These are phyloP conservation scores for Heliamphora pulchella DNA, from an alignment of 179 eudicot genomes.

Conservation along the genomic window DNA sequence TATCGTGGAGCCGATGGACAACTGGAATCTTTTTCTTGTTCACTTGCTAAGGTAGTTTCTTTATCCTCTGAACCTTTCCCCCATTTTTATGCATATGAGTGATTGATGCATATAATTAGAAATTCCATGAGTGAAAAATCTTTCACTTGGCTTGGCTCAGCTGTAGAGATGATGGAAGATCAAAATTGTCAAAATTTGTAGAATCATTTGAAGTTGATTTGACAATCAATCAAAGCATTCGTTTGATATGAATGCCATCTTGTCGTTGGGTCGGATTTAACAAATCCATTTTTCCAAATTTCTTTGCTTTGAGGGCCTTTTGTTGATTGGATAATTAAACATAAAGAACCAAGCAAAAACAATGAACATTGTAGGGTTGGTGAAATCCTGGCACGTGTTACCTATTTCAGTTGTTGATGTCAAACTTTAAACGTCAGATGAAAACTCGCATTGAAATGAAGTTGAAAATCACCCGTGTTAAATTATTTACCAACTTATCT, in stretches of 20 bases:
- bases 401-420: background rate
- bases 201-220: background rate
- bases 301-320: background rate
- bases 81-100: background rate
- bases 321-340: constrained; percentile 1
- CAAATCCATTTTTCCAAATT: background rate
- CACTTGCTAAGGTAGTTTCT: constrained; percentile 77
- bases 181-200: background rate
- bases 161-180: background rate
- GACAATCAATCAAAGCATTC: background rate
- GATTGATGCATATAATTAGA: background rate
- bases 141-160: constrained; percentile 4
- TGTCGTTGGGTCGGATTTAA: background rate
- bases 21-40: constrained; percentile 85
- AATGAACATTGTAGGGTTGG: background rate
- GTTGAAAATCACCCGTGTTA: too few species aligned
- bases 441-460: background rate
- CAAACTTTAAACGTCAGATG: background rate
- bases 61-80: background rate
- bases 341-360: background rate
- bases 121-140: background rate
- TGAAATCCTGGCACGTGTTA: background rate
- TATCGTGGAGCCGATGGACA: constrained; percentile 93
- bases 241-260: background rate
- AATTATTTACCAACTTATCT: too few species aligned